Evolutionary conservation across 148 eudicot genomes (phyloP).

Genomic region (Camellia lanceoleosa): DNA sequence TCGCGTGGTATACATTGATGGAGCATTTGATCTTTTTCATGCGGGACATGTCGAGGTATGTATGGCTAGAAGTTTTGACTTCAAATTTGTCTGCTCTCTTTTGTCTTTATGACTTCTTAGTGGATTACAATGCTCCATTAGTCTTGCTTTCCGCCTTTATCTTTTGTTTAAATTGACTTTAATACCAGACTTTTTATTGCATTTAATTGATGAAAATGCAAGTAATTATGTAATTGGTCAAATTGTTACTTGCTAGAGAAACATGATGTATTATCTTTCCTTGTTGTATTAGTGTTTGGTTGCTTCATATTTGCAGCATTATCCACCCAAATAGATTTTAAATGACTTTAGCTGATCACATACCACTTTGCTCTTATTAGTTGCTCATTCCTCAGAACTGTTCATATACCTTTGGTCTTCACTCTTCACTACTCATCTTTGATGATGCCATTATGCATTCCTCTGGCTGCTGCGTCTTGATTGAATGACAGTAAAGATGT

Average conservation of each 20-base stretch:
- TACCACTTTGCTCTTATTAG: background rate
- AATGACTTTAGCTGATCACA: background rate
- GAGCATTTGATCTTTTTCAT: conserved; percentile 97
- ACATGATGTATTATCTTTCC: background rate
- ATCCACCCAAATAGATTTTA: background rate
- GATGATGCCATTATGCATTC: background rate
- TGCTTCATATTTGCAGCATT: background rate
- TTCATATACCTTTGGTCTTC: background rate
- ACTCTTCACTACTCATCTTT: background rate
- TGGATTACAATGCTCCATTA: background rate
- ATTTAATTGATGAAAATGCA: background rate
- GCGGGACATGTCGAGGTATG: conserved; percentile 98
- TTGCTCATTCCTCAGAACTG: too few species aligned
- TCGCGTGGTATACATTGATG: conserved; percentile 92
- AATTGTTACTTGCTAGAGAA: background rate
- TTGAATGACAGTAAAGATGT: too few species aligned
- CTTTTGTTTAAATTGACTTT: background rate
- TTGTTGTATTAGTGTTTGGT: background rate
- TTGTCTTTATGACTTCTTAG: background rate
- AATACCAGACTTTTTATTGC: background rate
- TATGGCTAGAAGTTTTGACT: background rate
- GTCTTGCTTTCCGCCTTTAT: background rate
- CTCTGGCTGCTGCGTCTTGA: background rate
- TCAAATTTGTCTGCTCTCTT: background rate
- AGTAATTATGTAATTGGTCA: background rate